Base-by-base conservation (phyloP, 768 basidiomycete genomes). In the Lactarius hengduanensis region DNA sequence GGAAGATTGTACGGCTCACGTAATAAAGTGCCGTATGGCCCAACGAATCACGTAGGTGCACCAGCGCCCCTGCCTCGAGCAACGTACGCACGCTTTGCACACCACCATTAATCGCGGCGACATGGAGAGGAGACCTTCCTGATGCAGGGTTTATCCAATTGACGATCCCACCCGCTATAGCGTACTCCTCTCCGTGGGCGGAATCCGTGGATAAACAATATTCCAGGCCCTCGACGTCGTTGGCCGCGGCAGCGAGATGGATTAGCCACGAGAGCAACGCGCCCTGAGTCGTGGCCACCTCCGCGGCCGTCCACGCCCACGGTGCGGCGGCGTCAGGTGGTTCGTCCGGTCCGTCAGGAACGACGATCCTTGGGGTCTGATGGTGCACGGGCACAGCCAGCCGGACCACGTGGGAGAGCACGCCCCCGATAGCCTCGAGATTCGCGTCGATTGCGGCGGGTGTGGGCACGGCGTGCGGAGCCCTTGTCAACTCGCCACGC, bases 1-100 rank as follows among this genome's bases (percentile, higher is more conserved):
- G 61, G 59, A 41, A 22, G 43, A 53, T 7, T 28, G 58, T 38
- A 26, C 45, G 20, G 75, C 86, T 71, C 68, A 91, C 91, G 76
- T 93, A 90, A 76, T 94, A 94, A 18, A 94, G 78, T 3, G 91
- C 83, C 16, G 93, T 94, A 72, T 94, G 92, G 2, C 91, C 94
- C 55, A 94, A 80, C 1, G 76, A 73, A 74, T 96, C 94, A 63
- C 94, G 82, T 10, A 90, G 78, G 75, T 96, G 93, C 26, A 95
- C 93, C 16, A 92, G 78, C 1, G 92, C 91, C 5, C 93, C 93
- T 0, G 85, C 84, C 66, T 84, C 80, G 22, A 95, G 80, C 43
- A 95, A 77, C 38, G 83, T 72, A 38, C 73, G 73, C 45, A 80
- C 77, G 45, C 80, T 78, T 11, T 70, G 71, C 10, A 71, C 66